Base-by-base conservation (phyloP, 306 rosid species). In the Cicer judaicum region DNA sequence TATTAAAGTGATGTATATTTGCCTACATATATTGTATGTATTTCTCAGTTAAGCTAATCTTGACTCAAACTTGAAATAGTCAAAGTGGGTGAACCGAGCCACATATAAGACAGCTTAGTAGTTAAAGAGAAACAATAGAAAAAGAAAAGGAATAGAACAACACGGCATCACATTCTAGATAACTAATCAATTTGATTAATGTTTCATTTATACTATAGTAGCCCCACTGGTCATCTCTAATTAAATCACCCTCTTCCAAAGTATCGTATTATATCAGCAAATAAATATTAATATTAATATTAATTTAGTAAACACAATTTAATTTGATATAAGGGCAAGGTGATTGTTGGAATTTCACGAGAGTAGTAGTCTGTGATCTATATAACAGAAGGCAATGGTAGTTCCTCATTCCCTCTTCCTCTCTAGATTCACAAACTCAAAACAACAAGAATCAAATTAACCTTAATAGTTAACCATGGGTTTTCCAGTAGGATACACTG, bases 401-500 rank as follows among this genome's bases (percentile, higher is more conserved):
- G 14, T 21, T 1, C 5, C 16, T 57, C 64, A 24, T 40, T 57
- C 64, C 8, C 64, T 10, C 16, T 6, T 5, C 6, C 64, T 24
- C 14, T 21, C 63, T 16, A 1, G 18, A 13, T 13, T 13, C 29
- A 1, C 29, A 50, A 50, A 49, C n/a, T n/a, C 18, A n/a, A 48
- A 7, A 8, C 21, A 18, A 18, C 19, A 18, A 18, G 1, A 18
- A 18, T 1, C 0, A 18, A 18, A 18, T 18, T 18, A 18, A 18
- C 19, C 19, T 18, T 18, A 18, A 19, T 1, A 19, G 21, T 19
- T 40, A 7, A 57, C 18, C 16, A 59, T 60, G 99, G 99, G 99
- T 0, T 92, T 94, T 8, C 93, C 95, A 2, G 89, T 87, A 24
- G 96, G 86, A 0, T 92, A 89, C 74, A 73, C 95, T 6, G 92